Evolutionary conservation across 768 basidiomycete genomes (phyloP), one percentile per base, ranked within the genome.

Genomic region (Agaricus subrufescens): DNA sequence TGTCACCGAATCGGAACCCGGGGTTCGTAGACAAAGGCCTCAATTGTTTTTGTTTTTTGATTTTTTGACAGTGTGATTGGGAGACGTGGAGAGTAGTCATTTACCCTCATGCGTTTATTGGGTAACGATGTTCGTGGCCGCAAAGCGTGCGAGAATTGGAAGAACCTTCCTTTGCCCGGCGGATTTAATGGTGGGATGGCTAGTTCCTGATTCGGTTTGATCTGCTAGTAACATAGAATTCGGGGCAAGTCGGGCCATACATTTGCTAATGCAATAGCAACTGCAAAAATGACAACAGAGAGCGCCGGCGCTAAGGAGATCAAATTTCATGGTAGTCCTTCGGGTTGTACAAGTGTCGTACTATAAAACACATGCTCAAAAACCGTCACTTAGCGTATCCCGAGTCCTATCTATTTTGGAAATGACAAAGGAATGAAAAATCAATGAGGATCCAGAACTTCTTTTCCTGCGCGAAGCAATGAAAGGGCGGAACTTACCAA

Each of bases 161-260:
- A 86, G 63, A 19, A 82, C 34, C 19, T 19, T 34, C 11, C 34
- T 88, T 44, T 81, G 75, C 64, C 80, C 78, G 51, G 78, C 74
- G 60, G 69, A 75, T 60, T 73, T 83, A 69, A 93, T 91, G 52
- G 91, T 93, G 50, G 90, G 91, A 71, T 91, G 90, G 48, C 71
- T 75, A 37, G 76, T 77, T 62, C 90, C 90, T 91, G 65, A 64
- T 45, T 60, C 46, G 27, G 46, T 58, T 46, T 46, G 52, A 50
- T 44, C n/a, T 46, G 37, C 37, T 15, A 31, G 25, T 10, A 52
- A 19, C n/a, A 19, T 45, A 52, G 57, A 42, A 46, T 30, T 50
- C 29, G 47, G n/a, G 31, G 34, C 23, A 37, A 40, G 37, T 40
- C 37, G 34, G 30, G 44, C 45, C 48, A 44, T 44, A 50, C 44